Evolutionary conservation across 306 rosid species (phyloP).

Genomic region (Styphnolobium japonicum): DNA sequence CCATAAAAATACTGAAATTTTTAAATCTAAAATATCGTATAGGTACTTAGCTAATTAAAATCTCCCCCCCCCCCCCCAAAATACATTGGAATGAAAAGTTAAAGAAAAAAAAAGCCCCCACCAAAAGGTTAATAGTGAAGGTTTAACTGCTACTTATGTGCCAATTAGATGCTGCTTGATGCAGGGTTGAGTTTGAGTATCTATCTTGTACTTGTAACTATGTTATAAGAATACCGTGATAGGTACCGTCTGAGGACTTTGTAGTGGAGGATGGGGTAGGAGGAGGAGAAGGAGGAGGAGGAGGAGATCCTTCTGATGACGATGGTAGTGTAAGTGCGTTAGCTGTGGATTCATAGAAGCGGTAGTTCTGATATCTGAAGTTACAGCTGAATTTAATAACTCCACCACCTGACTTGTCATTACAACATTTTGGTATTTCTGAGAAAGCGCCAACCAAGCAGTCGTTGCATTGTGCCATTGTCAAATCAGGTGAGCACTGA

Average conservation of each 20-base stretch:
- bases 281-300: not conserved
- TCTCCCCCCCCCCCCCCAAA: too few relatives aligned
- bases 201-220: not conserved
- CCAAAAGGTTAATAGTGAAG: not conserved
- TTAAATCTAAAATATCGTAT: not conserved
- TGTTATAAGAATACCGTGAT: not conserved
- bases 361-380: not conserved
- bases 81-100: not conserved
- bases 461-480: not conserved
- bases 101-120: not conserved
- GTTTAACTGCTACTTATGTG: not conserved
- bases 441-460: conserved; percentile 9
- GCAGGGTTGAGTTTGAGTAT: not conserved
- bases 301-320: not conserved
- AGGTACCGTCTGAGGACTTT: not conserved
- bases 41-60: not conserved
- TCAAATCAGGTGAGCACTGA: conserved; percentile 45
- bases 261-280: not conserved
- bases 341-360: not conserved
- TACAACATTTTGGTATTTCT: not conserved
- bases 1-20: not conserved
- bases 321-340: not conserved
- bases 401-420: not conserved
- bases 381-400: conserved; percentile 27
- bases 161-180: not conserved